Evolutionary conservation across 2,329 filamentous ascomycete species (phyloP).

Genomic region (Stemphylium vesicarium): DNA sequence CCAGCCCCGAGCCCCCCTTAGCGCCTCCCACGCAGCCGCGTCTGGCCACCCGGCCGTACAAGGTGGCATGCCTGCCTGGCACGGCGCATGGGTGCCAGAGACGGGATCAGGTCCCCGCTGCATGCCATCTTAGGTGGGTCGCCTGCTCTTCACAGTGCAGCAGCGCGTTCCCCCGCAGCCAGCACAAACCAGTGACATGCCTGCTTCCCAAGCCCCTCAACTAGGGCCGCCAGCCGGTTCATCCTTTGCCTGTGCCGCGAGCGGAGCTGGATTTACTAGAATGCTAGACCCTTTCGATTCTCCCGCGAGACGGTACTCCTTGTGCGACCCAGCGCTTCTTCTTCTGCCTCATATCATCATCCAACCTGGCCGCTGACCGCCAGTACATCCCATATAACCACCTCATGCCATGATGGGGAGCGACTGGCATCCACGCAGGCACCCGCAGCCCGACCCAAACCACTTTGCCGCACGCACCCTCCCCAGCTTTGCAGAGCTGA

Average conservation of each 20-base stretch:
- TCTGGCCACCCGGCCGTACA: conserved; percentile 13
- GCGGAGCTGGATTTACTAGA: conserved; percentile 14
- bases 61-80: conserved; percentile 1
- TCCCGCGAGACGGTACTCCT: conserved; percentile 13
- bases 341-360: conserved; percentile 2
- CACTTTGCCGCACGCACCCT: conserved; percentile 22
- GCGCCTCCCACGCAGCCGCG: conserved; percentile 12
- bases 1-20: conserved; percentile 11
- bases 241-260: conserved; percentile 8
- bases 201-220: conserved; percentile 12
- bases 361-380: conserved; percentile 6
- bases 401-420: conserved; percentile 21
- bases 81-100: conserved; percentile 6
- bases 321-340: conserved; percentile 14
- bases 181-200: conserved; percentile 18
- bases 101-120: conserved; percentile 19
- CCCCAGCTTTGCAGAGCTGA: conserved; percentile 34
- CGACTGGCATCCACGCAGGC: conserved; percentile 21
- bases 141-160: conserved; percentile 17
- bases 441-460: conserved; percentile 14
- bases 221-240: conserved; percentile 15
- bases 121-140: conserved; percentile 14
- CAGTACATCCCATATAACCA: conserved; percentile 6
- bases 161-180: conserved; percentile 15
- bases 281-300: conserved; percentile 15